Base-by-base conservation (phyloP, 2,329 filamentous ascomycete species). In the Chalara sp. region DNA sequence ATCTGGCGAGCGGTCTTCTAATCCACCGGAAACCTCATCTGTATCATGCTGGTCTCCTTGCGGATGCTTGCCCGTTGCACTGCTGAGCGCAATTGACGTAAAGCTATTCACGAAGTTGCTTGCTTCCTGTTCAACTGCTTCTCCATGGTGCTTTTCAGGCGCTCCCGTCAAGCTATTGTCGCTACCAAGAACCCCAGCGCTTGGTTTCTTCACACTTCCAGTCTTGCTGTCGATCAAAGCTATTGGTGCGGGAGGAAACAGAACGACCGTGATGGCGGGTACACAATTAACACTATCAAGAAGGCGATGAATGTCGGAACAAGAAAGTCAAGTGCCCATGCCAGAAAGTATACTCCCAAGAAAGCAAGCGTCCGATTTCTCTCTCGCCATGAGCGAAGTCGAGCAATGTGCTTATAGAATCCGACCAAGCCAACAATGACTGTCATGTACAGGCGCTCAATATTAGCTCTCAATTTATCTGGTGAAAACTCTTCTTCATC, bases 401-500 rank as follows among this genome's bases (percentile, higher is more conserved):
- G 76, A 3, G 80, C 84, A 55, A 91, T 76, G 53, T 95, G 89
- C 61, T 93, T 92, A 53, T 79, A 78, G 12, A 80, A 76, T 0
- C 73, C 76, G 42, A 89, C 76, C 10, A 89, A 44, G 11, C 82
- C 76, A 46, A 91, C 78, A 6, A 86, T 72, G 0, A 95, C 80
- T 0, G 85, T 88, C 76, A 89, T 90, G 65, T 95, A 95, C 8
- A 93, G 71, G 11, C 89, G 76, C 68, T 95, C 89, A 4, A 93
- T 65, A 48, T 86, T 89, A 2, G 84, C 80, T 8, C 89, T 78
- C 43, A 95, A 72, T 69, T 93, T 93, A 62, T 93, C 88, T 0
- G 89, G 88, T 0, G 86, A 88, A 65, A 93, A 93, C 51, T 91
- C 86, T 58, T 93, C 88, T 49, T 92, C 84, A 39, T 90, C 84